Percentiles rank a stretch among this genome's conserved stretches.
phyloP scores from a whole-genome alignment of 805 yeast species.

The Starmera amethionina region DNA sequence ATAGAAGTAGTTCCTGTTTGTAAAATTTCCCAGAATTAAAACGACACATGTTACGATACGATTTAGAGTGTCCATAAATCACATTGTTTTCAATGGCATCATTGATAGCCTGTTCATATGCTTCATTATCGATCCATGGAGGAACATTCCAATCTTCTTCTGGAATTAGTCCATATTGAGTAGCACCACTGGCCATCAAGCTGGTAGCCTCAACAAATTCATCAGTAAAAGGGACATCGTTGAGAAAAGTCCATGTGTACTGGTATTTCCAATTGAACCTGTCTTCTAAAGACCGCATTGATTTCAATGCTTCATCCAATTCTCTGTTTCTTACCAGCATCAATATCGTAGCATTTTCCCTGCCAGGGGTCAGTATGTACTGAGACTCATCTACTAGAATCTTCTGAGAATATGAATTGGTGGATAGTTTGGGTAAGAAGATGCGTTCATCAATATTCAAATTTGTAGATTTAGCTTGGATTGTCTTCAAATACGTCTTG shows the following conservation, averaged over 20 bases:
- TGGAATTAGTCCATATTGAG: conserved; percentile 61
- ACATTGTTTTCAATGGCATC: conserved; percentile 37
- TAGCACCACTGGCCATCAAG: conserved; percentile 52
- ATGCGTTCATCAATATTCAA: conserved; percentile 5
- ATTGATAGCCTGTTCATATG: conserved; percentile 35
- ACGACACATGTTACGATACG: conserved; percentile 91
- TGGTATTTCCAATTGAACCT: conserved; percentile 56
- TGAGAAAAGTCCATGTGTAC: conserved; percentile 73
- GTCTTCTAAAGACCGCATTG: conserved; percentile 75
- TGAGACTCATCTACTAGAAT: conserved; percentile 18
- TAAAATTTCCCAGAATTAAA: conserved; percentile 89
- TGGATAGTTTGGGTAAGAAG: conserved; percentile 23
- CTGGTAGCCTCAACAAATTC: conserved; percentile 54
- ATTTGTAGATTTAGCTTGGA: conserved; percentile 6
- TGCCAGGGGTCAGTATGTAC: conserved; percentile 32
- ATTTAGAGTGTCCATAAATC: conserved; percentile 53
- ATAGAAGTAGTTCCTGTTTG: conserved; percentile 57
- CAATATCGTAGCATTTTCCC: conserved; percentile 75
- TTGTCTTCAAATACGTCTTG: conserved; percentile 15
- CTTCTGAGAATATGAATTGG: conserved; percentile 28
- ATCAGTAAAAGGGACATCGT: conserved; percentile 59
- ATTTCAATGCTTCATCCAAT: conserved; percentile 56
- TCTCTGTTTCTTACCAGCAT: conserved; percentile 86
- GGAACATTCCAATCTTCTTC: conserved; percentile 74
- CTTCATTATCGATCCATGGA: conserved; percentile 49